These are phyloP conservation scores for Epichloe baconii DNA, from an alignment of 2,329 filamentous ascomycete species.

Conservation along the genomic window DNA sequence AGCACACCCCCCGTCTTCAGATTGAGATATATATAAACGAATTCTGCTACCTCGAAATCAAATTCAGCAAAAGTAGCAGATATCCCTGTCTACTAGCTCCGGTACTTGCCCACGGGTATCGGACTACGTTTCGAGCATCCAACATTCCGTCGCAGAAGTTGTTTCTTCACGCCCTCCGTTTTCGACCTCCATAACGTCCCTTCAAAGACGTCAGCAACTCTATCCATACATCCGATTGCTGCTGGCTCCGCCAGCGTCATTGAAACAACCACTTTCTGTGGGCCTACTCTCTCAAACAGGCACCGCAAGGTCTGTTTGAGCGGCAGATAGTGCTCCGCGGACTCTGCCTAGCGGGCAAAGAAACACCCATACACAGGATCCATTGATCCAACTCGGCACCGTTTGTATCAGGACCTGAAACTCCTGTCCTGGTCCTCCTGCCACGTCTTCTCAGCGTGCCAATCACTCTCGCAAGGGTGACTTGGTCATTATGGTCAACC, in stretches of 20 bases:
- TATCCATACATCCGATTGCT: conserved; percentile 38
- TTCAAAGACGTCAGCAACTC: conserved; percentile 45
- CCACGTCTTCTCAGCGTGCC: neutral
- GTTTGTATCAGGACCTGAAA: neutral
- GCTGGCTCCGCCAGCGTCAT: conserved; percentile 82
- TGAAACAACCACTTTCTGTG: conserved; percentile 54
- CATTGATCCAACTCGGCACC: neutral
- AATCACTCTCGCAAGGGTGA: neutral
- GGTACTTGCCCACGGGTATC: conserved; percentile 75
- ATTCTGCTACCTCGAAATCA: neutral
- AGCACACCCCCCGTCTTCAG: conserved; percentile 31
- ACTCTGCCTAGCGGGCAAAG: conserved; percentile 32
- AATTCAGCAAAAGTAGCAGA: conserved; percentile 8
- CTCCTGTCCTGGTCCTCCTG: neutral
- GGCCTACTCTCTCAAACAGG: conserved; percentile 96
- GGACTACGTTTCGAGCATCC: conserved; percentile 56
- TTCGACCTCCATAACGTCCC: conserved; percentile 84
- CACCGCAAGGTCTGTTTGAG: conserved; percentile 93
- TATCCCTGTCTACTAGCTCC: conserved; percentile 46
- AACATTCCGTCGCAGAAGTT: conserved; percentile 80
- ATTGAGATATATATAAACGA: neutral
- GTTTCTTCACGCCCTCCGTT: conserved; percentile 70
- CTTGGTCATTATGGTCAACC: conserved; percentile 54
- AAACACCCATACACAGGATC: neutral
- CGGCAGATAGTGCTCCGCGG: conserved; percentile 93